Conservation (phyloP, 2,329 filamentous ascomycete genomes). For the Xylariales sp. region DNA sequence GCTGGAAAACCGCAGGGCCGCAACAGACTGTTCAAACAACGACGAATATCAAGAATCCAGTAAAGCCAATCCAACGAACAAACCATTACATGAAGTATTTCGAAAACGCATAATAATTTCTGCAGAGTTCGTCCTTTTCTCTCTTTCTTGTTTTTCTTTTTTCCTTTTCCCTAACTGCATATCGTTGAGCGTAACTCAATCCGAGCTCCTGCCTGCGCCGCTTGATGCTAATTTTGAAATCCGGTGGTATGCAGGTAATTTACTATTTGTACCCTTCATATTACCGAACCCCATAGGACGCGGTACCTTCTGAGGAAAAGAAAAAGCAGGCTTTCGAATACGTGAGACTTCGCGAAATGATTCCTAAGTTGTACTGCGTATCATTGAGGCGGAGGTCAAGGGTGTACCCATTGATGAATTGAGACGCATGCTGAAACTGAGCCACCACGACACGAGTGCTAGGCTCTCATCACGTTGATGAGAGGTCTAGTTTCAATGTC, state of each 20-base stretch:
- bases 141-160: too few relatives aligned
- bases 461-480: constrained; percentile 46
- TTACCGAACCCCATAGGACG: not conserved
- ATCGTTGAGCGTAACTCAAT: not conserved
- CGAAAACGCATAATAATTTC: constrained; percentile 1
- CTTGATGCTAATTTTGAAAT: not conserved
- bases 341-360: not conserved
- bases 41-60: constrained; percentile 1
- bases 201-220: not conserved
- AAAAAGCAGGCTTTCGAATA: constrained; percentile 12
- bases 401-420: constrained; percentile 9
- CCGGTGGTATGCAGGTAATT: not conserved
- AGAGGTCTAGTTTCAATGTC: constrained; percentile 8
- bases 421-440: constrained; percentile 10
- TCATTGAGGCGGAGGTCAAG: constrained; percentile 1
- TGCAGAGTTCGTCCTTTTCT: not conserved
- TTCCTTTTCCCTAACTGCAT: not conserved
- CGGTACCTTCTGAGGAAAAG: not conserved
- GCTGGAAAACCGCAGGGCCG: not conserved
- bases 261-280: not conserved
- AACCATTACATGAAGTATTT: not conserved
- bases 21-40: not conserved
- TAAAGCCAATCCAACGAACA: not conserved
- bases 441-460: constrained; percentile 24
- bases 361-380: not conserved